These are phyloP conservation scores for Fomitopsis pinicola DNA, from an alignment of 1,284 basidiomycete species.

Conservation along the genomic window DNA sequence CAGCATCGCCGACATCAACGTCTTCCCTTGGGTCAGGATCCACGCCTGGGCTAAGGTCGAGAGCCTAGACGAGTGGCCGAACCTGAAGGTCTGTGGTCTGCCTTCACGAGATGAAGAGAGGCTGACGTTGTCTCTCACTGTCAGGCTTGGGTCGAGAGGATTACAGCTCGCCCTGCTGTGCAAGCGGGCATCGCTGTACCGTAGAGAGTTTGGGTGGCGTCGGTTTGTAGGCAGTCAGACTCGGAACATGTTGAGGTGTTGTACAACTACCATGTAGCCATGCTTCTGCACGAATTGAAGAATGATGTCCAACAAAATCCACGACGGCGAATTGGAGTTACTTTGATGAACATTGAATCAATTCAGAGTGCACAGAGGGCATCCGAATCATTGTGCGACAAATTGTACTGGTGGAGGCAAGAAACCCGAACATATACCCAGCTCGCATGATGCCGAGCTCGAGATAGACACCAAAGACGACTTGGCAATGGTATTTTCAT, in stretches of 20 bases:
- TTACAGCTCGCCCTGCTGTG: conserved; percentile 18
- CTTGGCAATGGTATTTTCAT: too few relatives aligned
- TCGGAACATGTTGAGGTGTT: background rate
- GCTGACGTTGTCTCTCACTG: background rate
- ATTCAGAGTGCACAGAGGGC: too few relatives aligned
- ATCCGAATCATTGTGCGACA: too few relatives aligned
- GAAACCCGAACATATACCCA: too few relatives aligned
- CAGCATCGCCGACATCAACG: conserved; percentile 64
- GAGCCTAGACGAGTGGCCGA: conserved; percentile 35
- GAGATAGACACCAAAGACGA: too few relatives aligned
- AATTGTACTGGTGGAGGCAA: too few relatives aligned
- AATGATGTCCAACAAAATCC: too few relatives aligned
- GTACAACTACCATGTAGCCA: background rate
- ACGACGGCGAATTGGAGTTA: too few relatives aligned
- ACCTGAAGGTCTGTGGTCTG: conserved; percentile 22
- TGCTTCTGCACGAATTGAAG: background rate
- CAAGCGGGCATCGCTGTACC: conserved; percentile 24
- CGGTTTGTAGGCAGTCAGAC: background rate
- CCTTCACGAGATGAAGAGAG: too few relatives aligned
- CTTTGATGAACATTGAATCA: too few relatives aligned
- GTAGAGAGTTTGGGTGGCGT: background rate
- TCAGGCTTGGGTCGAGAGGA: conserved; percentile 23
- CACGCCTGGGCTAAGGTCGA: conserved; percentile 44
- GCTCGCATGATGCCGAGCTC: too few relatives aligned
- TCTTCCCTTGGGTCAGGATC: conserved; percentile 49